A percentile compares a stretch with the other conserved stretches of the same genome.
phyloP scores from a whole-genome alignment of 2,329 filamentous ascomycete genomes.

The Keithomyces neogunnii region DNA sequence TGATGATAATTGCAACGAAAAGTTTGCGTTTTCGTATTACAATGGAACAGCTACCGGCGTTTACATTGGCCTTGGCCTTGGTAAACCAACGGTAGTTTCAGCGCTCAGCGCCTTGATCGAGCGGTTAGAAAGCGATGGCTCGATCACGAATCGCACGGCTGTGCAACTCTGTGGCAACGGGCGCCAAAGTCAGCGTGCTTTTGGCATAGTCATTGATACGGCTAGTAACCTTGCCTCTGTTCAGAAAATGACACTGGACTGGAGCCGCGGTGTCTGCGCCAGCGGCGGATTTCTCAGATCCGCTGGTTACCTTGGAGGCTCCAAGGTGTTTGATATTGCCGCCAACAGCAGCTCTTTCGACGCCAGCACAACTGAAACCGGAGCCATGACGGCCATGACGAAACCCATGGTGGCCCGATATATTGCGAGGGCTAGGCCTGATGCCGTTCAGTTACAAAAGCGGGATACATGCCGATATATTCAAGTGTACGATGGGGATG shows the following conservation, averaged over 20 bases:
- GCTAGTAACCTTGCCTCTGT: constrained; percentile 5
- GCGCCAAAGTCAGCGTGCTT: not conserved
- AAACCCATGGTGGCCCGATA: too few species aligned
- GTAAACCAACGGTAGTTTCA: constrained; percentile 5
- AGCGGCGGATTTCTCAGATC: not conserved
- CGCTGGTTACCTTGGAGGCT: not conserved
- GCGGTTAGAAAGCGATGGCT: not conserved
- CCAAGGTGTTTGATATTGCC: not conserved
- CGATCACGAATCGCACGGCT: not conserved
- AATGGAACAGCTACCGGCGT: constrained; percentile 8
- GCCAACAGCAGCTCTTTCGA: not conserved
- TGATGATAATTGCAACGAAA: constrained; percentile 13
- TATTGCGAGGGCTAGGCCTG: too few species aligned
- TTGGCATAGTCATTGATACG: constrained; percentile 3
- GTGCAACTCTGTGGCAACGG: not conserved
- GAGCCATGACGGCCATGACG: not conserved
- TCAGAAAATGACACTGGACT: constrained; percentile 1
- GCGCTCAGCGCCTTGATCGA: not conserved
- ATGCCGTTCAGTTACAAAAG: not conserved
- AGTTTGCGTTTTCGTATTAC: constrained; percentile 11
- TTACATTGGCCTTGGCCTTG: constrained; percentile 9
- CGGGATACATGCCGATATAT: constrained; percentile 13
- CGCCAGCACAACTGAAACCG: not conserved
- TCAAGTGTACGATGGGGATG: constrained; percentile 26
- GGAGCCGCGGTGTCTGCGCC: constrained; percentile 5